These are phyloP conservation scores for Suillus subaureus DNA, from an alignment of 768 basidiomycete species.

Conservation along the genomic window DNA sequence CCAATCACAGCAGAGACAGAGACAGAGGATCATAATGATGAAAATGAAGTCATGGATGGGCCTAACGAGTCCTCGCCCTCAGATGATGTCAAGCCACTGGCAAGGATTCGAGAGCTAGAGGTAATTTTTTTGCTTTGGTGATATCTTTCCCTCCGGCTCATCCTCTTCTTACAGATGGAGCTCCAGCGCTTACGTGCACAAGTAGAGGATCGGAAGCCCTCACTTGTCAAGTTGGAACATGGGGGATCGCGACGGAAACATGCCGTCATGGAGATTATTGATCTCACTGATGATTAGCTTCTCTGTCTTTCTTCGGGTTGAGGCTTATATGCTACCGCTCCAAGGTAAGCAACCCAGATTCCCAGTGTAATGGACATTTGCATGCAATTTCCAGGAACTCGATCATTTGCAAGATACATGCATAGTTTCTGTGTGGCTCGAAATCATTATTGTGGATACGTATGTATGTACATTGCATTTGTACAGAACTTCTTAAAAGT, in stretches of 20 bases:
- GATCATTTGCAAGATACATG: neutral
- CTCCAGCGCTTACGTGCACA: conserved; percentile 23
- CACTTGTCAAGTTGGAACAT: conserved; percentile 20
- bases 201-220: conserved; percentile 19
- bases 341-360: neutral
- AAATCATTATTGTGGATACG: neutral
- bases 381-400: neutral
- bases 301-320: neutral
- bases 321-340: neutral
- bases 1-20: conserved; percentile 5
- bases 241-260: neutral
- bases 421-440: neutral
- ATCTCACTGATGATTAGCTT: conserved; percentile 4
- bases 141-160: neutral
- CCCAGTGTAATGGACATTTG: neutral
- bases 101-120: neutral
- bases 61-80: neutral
- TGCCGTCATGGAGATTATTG: neutral
- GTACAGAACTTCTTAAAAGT: neutral
- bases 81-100: neutral
- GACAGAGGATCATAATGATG: neutral
- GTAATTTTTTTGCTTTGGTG: neutral
- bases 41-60: neutral
- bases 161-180: conserved; percentile 14
- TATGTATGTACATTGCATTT: neutral